Conservation (phyloP, 2,329 filamentous ascomycete genomes). For the Mollisiaceae sp. region DNA sequence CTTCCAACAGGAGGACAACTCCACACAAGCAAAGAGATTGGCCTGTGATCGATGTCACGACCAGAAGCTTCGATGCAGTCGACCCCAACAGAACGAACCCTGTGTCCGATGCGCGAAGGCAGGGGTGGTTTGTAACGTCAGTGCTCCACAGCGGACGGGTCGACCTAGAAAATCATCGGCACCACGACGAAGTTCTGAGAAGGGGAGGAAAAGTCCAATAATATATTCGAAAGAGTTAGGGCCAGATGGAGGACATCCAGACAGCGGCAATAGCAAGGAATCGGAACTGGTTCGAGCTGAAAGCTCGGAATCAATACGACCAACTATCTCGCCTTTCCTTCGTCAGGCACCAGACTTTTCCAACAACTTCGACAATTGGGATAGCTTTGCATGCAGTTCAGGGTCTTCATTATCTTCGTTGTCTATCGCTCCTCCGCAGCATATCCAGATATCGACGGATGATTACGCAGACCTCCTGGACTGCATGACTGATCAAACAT, state of each 20-base stretch:
- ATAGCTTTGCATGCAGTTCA: conserved; percentile 9
- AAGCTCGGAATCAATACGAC: conserved; percentile 14
- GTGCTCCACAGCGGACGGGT: conserved; percentile 21
- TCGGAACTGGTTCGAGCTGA: conserved; percentile 10
- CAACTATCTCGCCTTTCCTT: not conserved
- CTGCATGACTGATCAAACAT: conserved; percentile 24
- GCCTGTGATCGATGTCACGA: conserved; percentile 25
- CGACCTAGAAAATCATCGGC: conserved; percentile 22
- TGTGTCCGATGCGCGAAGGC: conserved; percentile 21
- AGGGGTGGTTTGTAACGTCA: conserved; percentile 22
- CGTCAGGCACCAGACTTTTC: conserved; percentile 16
- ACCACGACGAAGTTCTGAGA: conserved; percentile 15
- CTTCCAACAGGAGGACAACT: conserved; percentile 14
- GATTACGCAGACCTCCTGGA: conserved; percentile 24
- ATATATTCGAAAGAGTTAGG: not conserved
- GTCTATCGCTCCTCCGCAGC: conserved; percentile 14
- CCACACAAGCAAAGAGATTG: conserved; percentile 19
- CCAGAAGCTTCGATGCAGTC: conserved; percentile 23
- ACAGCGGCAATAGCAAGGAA: conserved; percentile 7
- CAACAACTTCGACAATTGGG: conserved; percentile 8
- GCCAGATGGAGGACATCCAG: not conserved
- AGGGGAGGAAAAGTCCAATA: conserved; percentile 17
- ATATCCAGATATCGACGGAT: conserved; percentile 19
- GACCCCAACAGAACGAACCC: conserved; percentile 22
- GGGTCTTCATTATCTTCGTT: conserved; percentile 13